Evolutionary conservation across 257 asterid genomes (phyloP).

Genomic region (Nicotiana undulata): DNA sequence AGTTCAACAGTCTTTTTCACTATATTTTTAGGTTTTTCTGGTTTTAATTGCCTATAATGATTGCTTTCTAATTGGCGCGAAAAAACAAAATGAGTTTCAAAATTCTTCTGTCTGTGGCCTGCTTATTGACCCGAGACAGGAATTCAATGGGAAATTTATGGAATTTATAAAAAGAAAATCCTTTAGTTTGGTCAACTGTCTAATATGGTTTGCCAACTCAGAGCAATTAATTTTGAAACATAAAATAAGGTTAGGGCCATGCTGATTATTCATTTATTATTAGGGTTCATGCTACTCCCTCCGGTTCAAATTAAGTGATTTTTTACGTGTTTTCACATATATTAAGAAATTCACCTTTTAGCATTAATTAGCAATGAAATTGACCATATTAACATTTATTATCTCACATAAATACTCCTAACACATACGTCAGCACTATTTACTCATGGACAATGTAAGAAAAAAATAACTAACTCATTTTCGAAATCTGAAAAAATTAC

Average conservation of each 20-base stretch:
- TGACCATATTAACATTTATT: too few relatives aligned
- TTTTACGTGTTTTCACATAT: too few relatives aligned
- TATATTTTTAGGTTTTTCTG: not conserved
- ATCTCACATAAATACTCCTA: too few relatives aligned
- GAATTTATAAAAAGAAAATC: not conserved
- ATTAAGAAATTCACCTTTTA: too few relatives aligned
- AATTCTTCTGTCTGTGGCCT: not conserved
- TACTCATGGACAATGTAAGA: too few relatives aligned
- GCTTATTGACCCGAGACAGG: not conserved
- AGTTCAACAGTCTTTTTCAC: not conserved
- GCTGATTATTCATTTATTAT: not conserved
- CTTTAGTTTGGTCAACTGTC: not conserved
- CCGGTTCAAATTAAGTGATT: too few relatives aligned
- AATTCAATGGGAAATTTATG: not conserved
- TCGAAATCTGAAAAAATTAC: too few relatives aligned
- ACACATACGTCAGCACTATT: too few relatives aligned
- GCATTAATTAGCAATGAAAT: too few relatives aligned
- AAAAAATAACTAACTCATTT: too few relatives aligned
- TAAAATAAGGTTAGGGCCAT: not conserved
- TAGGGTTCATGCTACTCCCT: not conserved
- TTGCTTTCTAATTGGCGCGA: not conserved
- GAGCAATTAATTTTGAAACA: not conserved
- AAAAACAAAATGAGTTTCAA: not conserved
- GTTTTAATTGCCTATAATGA: not conserved
- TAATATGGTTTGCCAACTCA: not conserved